Conservation (phyloP, 1,284 basidiomycete species). For the Ustilago loliicola region DNA sequence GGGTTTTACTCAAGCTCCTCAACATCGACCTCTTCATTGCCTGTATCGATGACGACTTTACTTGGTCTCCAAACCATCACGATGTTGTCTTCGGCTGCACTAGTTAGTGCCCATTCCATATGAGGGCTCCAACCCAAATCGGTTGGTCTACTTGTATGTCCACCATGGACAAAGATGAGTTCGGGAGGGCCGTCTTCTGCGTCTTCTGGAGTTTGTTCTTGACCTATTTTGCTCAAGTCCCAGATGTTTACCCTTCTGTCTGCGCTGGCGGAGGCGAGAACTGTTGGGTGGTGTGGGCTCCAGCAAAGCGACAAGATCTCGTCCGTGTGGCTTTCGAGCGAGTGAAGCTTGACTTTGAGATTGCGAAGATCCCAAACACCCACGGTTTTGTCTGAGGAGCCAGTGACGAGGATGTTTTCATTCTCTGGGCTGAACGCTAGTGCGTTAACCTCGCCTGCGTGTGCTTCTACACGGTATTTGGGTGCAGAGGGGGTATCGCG, state of each 20-base stretch:
- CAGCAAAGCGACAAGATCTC: slow-evolving; percentile 94
- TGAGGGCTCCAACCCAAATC: slow-evolving; percentile 68
- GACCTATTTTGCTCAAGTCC: slow-evolving; percentile 92
- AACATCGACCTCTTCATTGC: slow-evolving; percentile 31
- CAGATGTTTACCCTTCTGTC: slow-evolving; percentile 95
- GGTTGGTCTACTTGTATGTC: slow-evolving; percentile 67
- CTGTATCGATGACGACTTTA: slow-evolving; percentile 50
- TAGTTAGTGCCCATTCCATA: slow-evolving; percentile 65
- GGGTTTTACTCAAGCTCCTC: slow-evolving; percentile 40
- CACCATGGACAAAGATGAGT: slow-evolving; percentile 69
- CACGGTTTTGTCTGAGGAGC: slow-evolving; percentile 94
- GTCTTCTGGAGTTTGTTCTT: slow-evolving; percentile 96
- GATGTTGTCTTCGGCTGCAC: slow-evolving; percentile 68
- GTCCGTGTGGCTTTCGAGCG: slow-evolving; percentile 92
- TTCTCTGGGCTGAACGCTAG: slow-evolving; percentile 89
- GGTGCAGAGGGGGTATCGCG: slow-evolving; percentile 77
- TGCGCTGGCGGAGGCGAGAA: slow-evolving; percentile 77
- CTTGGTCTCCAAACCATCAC: slow-evolving; percentile 65
- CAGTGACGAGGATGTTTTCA: slow-evolving; percentile 89
- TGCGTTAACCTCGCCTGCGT: slow-evolving; percentile 89
- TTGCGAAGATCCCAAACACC: slow-evolving; percentile 89
- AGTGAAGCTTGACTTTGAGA: slow-evolving; percentile 82
- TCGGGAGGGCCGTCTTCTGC: slow-evolving; percentile 92
- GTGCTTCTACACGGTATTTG: slow-evolving; percentile 80
- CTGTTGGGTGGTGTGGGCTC: slow-evolving; percentile 84